Conservation (phyloP, 352 stramenopile genomes). For the Globisporangium okanoganense region DNA sequence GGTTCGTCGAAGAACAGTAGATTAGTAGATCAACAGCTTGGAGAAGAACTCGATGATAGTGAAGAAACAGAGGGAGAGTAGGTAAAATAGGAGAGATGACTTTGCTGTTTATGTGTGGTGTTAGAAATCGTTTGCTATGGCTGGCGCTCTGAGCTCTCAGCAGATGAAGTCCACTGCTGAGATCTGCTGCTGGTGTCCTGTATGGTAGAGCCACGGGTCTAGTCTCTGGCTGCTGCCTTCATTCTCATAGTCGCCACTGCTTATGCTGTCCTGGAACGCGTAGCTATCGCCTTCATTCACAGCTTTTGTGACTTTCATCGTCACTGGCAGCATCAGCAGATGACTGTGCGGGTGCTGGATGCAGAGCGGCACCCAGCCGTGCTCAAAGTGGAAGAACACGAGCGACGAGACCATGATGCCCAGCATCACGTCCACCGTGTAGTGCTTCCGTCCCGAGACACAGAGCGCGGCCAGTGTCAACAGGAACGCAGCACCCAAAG, state of each 20-base stretch:
- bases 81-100: neutral
- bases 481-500: conserved; percentile 45
- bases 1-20: too few species aligned
- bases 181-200: neutral
- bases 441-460: conserved; percentile 67
- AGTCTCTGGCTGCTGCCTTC: neutral
- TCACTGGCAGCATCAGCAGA: neutral
- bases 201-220: conserved; percentile 2
- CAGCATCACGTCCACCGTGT: conserved; percentile 73
- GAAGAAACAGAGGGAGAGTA: neutral
- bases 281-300: conserved; percentile 24
- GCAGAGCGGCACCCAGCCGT: conserved; percentile 59
- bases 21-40: neutral
- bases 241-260: neutral
- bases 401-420: conserved; percentile 58
- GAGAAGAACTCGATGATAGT: neutral
- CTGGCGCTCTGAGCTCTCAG: neutral
- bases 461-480: conserved; percentile 43
- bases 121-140: too few species aligned
- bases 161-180: conserved; percentile 10
- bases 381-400: conserved; percentile 76
- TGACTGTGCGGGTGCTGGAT: conserved; percentile 25
- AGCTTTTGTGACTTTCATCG: neutral
- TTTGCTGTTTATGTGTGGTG: neutral
- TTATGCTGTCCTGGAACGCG: conserved; percentile 4